phyloP scores from a whole-genome alignment of 495 filamentous ascomycete genomes.

The Daldinia loculata region DNA sequence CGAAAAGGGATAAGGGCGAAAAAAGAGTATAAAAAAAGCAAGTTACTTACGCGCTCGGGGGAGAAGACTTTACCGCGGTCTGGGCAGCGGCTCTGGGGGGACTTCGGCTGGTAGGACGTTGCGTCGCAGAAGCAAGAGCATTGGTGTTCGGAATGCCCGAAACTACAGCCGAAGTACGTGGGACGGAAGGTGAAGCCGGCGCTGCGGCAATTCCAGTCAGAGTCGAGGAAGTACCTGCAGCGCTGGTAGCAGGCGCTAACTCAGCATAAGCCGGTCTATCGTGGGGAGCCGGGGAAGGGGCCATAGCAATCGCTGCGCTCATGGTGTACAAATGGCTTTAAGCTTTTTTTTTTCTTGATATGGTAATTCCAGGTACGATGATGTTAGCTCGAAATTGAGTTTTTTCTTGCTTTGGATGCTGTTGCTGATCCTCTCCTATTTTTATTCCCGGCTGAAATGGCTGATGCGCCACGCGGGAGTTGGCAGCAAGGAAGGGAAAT shows the following conservation, averaged over 20 bases:
- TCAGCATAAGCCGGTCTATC: conserved; percentile 62
- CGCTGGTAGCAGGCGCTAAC: conserved; percentile 54
- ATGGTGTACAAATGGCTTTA: conserved; percentile 50
- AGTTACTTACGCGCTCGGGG: conserved; percentile 60
- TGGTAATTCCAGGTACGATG: conserved; percentile 38
- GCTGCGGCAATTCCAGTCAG: conserved; percentile 46
- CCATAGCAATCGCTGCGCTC: conserved; percentile 69
- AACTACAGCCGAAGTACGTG: conserved; percentile 54
- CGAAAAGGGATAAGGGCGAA: conserved; percentile 33
- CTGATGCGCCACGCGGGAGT: conserved; percentile 44
- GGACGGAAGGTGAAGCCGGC: conserved; percentile 53
- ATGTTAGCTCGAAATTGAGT: conserved; percentile 35
- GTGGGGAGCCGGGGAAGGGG: conserved; percentile 66
- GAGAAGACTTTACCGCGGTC: conserved; percentile 56
- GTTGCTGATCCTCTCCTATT: conserved; percentile 38
- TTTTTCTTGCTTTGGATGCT: conserved; percentile 21
- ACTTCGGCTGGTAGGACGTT: conserved; percentile 60
- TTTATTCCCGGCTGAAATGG: conserved; percentile 45
- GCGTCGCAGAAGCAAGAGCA: conserved; percentile 44
- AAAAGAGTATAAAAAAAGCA: conserved; percentile 33
- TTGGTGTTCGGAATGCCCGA: conserved; percentile 53
- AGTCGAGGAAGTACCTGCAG: conserved; percentile 36
- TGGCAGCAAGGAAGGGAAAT: conserved; percentile 30
- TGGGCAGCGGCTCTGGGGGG: conserved; percentile 55
- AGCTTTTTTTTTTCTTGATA: conserved; percentile 21